Evolutionary conservation across 164 flowering plant species (phyloP).

Genomic region (Saururus chinensis): DNA sequence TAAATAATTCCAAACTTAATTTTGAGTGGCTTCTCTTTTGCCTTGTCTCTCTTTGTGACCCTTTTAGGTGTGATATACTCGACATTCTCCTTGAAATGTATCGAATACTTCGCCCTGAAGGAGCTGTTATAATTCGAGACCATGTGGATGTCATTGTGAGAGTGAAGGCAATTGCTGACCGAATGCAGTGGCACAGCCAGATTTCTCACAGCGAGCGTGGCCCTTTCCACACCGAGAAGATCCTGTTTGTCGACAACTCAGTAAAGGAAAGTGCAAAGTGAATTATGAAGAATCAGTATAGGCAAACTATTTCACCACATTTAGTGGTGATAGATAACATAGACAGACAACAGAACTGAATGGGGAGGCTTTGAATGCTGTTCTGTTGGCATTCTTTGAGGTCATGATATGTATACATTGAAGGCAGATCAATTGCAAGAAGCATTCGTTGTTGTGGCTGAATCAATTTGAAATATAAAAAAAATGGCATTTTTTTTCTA

Average conservation of each 20-base stretch:
- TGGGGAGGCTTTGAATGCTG: neutral
- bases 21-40: too few species aligned
- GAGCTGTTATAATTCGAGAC: constrained; percentile 47
- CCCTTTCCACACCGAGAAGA: constrained; percentile 36
- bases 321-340: neutral
- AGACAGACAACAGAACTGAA: neutral
- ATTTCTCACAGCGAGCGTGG: constrained; percentile 36
- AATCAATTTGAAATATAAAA: too few species aligned
- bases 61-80: constrained; percentile 35
- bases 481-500: too few species aligned
- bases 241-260: constrained; percentile 35
- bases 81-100: constrained; percentile 52
- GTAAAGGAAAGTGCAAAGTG: neutral
- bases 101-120: constrained; percentile 46
- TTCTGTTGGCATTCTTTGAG: neutral
- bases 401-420: neutral
- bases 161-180: constrained; percentile 25
- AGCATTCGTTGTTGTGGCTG: neutral
- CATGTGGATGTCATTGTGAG: constrained; percentile 33
- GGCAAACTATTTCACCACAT: neutral
- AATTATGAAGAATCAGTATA: neutral
- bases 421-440: neutral
- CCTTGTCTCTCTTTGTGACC: neutral
- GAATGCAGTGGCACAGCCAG: constrained; percentile 37
- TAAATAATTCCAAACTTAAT: too few species aligned